These are phyloP conservation scores for Botrytis cinerea DNA, from an alignment of 2,329 filamentous ascomycete genomes.

Conservation along the genomic window DNA sequence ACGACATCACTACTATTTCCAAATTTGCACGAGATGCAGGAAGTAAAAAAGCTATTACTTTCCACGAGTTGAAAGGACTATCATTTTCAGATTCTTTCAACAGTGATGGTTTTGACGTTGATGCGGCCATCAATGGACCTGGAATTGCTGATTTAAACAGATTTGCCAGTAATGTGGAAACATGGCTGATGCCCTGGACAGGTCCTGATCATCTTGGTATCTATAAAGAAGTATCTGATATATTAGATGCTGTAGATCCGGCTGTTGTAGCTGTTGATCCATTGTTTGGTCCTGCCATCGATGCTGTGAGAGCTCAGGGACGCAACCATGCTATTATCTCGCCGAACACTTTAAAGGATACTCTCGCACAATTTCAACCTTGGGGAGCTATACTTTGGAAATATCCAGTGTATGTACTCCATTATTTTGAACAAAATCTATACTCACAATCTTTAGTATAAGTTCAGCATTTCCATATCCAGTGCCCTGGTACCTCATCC, in stretches of 20 bases:
- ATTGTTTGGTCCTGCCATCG: constrained; percentile 46
- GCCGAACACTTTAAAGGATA: constrained; percentile 48
- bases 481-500: constrained; percentile 46
- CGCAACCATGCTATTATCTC: constrained; percentile 40
- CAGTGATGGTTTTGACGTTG: not conserved
- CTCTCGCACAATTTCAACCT: constrained; percentile 44
- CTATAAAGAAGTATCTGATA: constrained; percentile 43
- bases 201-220: constrained; percentile 45
- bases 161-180: constrained; percentile 32
- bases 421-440: not conserved
- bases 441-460: not conserved
- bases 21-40: not conserved
- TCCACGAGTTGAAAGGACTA: constrained; percentile 4
- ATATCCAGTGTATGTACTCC: constrained; percentile 41
- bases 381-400: constrained; percentile 43
- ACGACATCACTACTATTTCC: constrained; percentile 35
- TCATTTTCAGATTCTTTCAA: not conserved
- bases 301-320: constrained; percentile 45
- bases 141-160: constrained; percentile 15
- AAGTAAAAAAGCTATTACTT: not conserved
- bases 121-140: not conserved
- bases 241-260: constrained; percentile 45
- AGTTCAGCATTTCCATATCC: constrained; percentile 49
- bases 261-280: constrained; percentile 47
- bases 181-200: constrained; percentile 41